Percentiles rank a stretch among this genome's conserved stretches.
Conservation (phyloP, 257 asterid genomes). For the Verbena officinalis region DNA sequence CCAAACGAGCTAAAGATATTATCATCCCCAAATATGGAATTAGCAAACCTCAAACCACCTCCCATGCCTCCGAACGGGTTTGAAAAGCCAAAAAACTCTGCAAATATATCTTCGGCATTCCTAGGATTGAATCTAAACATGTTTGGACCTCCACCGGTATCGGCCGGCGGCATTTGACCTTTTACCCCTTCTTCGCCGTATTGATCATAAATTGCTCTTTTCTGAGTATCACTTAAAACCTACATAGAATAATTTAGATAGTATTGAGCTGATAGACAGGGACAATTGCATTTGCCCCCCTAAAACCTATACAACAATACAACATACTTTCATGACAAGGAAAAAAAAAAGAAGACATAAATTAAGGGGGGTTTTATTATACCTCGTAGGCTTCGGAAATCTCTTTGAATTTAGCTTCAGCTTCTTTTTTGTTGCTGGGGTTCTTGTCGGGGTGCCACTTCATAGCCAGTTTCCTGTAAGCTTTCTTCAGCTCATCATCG, state of each 20-base stretch:
- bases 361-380: too few relatives aligned
- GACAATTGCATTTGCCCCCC: too few relatives aligned
- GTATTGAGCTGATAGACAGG: background rate
- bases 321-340: too few relatives aligned
- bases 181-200: conserved; percentile 69
- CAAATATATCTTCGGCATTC: conserved; percentile 55
- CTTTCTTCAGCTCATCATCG: conserved; percentile 67
- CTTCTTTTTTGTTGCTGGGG: conserved; percentile 63
- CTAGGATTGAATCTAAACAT: conserved; percentile 56
- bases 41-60: conserved; percentile 46
- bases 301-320: too few relatives aligned
- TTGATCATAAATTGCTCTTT: conserved; percentile 56
- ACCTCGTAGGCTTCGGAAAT: conserved; percentile 80
- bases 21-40: conserved; percentile 58
- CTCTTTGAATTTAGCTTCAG: conserved; percentile 71
- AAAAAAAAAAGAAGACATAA: background rate
- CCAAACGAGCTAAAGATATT: conserved; percentile 56
- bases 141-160: conserved; percentile 52
- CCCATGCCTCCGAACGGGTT: conserved; percentile 61
- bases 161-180: conserved; percentile 64
- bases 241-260: background rate
- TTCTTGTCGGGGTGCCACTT: conserved; percentile 80
- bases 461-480: conserved; percentile 70
- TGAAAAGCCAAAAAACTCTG: conserved; percentile 57
- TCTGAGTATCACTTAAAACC: conserved; percentile 60